Conservation (phyloP, 305 asterid species). For the Solanum hybrid region DNA sequence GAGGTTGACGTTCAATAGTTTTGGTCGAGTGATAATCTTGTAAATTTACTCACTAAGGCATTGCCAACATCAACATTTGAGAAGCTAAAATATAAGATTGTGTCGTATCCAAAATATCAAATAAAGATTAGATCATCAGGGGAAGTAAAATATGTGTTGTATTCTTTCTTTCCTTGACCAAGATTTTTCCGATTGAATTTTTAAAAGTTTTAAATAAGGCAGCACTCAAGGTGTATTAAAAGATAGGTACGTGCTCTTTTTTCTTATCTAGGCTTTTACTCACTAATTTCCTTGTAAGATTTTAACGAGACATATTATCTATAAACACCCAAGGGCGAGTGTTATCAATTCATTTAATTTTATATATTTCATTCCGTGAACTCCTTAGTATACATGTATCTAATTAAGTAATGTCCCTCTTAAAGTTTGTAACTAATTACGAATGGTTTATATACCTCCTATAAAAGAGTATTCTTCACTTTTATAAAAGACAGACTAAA, state of each 20-base stretch:
- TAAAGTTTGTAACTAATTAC: background rate
- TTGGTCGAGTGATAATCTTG: background rate
- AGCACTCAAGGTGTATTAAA: background rate
- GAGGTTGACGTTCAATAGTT: background rate
- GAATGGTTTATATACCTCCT: background rate
- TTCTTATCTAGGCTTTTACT: background rate
- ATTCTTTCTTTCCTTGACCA: too few species aligned
- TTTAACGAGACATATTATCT: background rate
- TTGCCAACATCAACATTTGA: background rate
- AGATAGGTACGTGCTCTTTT: background rate
- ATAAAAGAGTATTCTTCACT: background rate
- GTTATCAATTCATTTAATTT: background rate
- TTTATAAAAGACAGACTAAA: background rate
- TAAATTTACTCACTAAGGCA: background rate
- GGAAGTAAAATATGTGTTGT: background rate
- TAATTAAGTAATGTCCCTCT: background rate
- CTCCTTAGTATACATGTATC: background rate
- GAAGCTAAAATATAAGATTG: background rate
- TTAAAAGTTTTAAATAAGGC: background rate
- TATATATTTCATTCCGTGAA: background rate
- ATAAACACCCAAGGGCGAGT: background rate
- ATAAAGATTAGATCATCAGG: background rate
- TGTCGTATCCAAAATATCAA: background rate
- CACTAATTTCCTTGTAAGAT: background rate
- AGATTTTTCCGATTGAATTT: background rate